These are phyloP conservation scores for Candida berthetii DNA, from an alignment of 805 yeast genomes.

Conservation along the genomic window DNA sequence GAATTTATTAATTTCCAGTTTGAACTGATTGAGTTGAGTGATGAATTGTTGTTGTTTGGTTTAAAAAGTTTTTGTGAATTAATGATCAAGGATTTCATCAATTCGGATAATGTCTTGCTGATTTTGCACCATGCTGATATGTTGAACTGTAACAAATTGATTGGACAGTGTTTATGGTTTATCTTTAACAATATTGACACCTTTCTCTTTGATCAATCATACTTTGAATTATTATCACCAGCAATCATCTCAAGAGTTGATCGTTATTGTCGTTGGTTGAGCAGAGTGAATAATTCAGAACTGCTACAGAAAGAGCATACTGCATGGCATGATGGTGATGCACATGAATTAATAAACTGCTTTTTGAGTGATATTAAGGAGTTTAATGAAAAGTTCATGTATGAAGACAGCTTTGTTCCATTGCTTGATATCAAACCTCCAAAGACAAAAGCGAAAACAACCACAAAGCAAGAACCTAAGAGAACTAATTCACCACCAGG, in stretches of 20 bases:
- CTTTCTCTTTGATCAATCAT: constrained; percentile 36
- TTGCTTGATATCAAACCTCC: constrained; percentile 22
- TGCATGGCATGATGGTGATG: constrained; percentile 24
- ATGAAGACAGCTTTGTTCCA: constrained; percentile 28
- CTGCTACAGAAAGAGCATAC: constrained; percentile 4
- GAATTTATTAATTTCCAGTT: constrained; percentile 49
- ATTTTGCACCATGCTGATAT: constrained; percentile 49
- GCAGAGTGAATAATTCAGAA: constrained; percentile 15
- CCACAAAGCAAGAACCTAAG: constrained; percentile 11
- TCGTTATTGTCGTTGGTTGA: constrained; percentile 29
- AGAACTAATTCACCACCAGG: constrained; percentile 6
- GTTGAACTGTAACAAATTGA: constrained; percentile 46
- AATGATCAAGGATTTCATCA: constrained; percentile 47
- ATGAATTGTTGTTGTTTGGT: constrained; percentile 54
- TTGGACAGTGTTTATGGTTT: constrained; percentile 60
- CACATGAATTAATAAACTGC: constrained; percentile 21
- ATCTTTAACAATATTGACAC: constrained; percentile 60
- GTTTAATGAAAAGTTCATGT: constrained; percentile 37
- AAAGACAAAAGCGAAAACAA: constrained; percentile 9
- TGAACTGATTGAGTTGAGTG: constrained; percentile 54
- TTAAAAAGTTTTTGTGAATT: constrained; percentile 59
- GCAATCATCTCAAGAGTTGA: constrained; percentile 20
- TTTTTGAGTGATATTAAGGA: constrained; percentile 27
- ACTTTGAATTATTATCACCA: constrained; percentile 12
- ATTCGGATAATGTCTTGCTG: constrained; percentile 51